Evolutionary conservation across 164 flowering plant genomes (phyloP).

Genomic region (Amborella trichopoda): DNA sequence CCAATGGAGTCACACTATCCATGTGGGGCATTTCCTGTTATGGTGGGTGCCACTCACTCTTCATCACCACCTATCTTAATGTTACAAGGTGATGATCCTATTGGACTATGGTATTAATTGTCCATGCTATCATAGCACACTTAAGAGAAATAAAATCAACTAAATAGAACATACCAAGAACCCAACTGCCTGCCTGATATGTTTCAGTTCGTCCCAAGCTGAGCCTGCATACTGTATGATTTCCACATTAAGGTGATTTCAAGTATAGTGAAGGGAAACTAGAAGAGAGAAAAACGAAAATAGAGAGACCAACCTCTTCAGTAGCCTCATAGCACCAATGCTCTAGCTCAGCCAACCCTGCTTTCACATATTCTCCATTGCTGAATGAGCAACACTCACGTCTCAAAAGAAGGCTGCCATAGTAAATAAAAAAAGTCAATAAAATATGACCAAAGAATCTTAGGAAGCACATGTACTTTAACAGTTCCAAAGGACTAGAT

Average conservation of each 20-base stretch:
- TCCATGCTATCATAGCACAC: no score
- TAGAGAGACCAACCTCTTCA: constrained; percentile 51
- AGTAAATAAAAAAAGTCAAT: neutral
- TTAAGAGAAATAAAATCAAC: neutral
- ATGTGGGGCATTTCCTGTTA: no score
- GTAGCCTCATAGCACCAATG: constrained; percentile 81
- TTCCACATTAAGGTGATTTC: neutral
- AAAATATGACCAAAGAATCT: neutral
- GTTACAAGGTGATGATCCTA: no score
- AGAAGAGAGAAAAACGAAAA: neutral
- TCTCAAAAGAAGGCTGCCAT: constrained; percentile 83
- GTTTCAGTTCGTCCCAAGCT: constrained; percentile 94
- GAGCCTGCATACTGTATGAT: constrained; percentile 70
- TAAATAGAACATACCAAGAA: constrained; percentile 47
- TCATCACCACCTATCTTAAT: no score
- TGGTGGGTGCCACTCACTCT: no score
- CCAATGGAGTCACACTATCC: no score
- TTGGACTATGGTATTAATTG: no score
- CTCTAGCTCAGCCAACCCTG: constrained; percentile 89
- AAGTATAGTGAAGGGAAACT: neutral
- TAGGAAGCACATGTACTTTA: neutral
- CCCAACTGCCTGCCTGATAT: constrained; percentile 98
- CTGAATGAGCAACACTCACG: constrained; percentile 99
- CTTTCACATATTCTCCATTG: constrained; percentile 91
- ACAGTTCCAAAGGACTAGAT: neutral